phyloP scores from a whole-genome alignment of 2,329 filamentous ascomycete species.

The Aureobasidium uvarum region DNA sequence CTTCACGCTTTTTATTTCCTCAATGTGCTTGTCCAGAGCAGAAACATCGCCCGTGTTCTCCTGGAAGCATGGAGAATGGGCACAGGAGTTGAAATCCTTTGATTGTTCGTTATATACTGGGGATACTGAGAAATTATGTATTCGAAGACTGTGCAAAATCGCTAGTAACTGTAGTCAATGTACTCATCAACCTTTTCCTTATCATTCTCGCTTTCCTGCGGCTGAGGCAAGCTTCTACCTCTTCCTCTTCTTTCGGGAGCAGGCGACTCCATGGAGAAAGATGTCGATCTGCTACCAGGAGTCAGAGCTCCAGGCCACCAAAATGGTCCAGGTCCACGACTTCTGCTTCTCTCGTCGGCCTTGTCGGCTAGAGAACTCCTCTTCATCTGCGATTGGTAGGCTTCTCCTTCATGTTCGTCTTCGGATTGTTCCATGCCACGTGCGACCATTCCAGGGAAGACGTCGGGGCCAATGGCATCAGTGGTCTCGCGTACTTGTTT shows the following conservation, averaged over 20 bases:
- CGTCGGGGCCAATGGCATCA: constrained; percentile 90
- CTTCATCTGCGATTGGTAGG: constrained; percentile 19
- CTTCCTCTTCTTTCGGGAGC: constrained; percentile 1
- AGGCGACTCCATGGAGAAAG: constrained; percentile 5
- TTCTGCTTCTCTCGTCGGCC: constrained; percentile 14
- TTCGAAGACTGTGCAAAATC: neutral
- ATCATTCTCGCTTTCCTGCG: neutral
- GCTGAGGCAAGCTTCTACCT: neutral
- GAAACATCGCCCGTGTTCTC: no score
- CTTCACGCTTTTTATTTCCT: no score
- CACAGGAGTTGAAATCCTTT: neutral
- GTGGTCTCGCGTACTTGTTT: constrained; percentile 84
- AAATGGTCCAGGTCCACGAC: constrained; percentile 3
- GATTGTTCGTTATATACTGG: constrained; percentile 10
- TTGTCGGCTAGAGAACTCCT: constrained; percentile 17
- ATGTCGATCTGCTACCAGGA: constrained; percentile 2
- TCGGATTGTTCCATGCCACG: constrained; percentile 65
- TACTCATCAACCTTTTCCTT: constrained; percentile 19
- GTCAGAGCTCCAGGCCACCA: constrained; percentile 13
- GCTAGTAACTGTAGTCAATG: constrained; percentile 19
- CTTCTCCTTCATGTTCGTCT: constrained; percentile 5
- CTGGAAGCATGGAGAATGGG: no score
- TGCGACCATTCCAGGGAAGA: constrained; percentile 62
- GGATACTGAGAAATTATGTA: neutral
- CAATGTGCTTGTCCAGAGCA: no score